Evolutionary conservation across 2,329 filamentous ascomycete species (phyloP), one percentile per base, ranked within the genome.

Genomic region (Calonectria leucothoes): DNA sequence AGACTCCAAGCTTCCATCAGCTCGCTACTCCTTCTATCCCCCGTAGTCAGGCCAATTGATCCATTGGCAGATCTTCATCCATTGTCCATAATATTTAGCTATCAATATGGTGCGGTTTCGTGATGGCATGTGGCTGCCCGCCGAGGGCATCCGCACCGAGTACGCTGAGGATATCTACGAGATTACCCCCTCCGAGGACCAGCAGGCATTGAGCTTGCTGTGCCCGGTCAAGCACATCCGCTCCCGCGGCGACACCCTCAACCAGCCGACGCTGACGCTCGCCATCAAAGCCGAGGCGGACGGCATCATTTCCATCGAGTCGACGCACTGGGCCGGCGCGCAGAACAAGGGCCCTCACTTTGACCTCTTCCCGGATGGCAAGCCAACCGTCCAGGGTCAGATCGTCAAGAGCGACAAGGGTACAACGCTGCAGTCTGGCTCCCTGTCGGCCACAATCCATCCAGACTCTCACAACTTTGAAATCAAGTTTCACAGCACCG

Each of bases 131-230:
- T 94, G 92, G 92, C 85, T 93, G 63, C 87, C 89, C 51, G 91
- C 89, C 70, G 89, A 91, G 82, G 89, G 88, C 74, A 88, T 92
- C 81, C 86, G 87, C 64, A 87, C 92, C 31, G 90, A 93, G 79
- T 93, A 93, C 77, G 92, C 92, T 39, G 92, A 93, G 82, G 91
- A 93, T 74, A 86, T 93, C 20, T 89, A 89, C 77, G 86, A 86
- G 29, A 82, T 87, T 69, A 87, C 86, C 3, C 81, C 88, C 66
- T 86, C 83, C 2, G 82, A 86, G 31, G 85, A 85, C 74, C 84
- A 85, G 23, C 87, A 87, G 72, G 85, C 85, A n/a, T 73, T 91
- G 67, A 88, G 84, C 35, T 84, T 92, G 39, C 84, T 92, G 3
- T 92, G 90, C 76, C 90, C 90, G 6, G 90, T 88, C 2, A 87